Evolutionary conservation across 768 basidiomycete genomes (phyloP), one percentile per base, ranked within the genome.

Genomic region (Mrakia hoshinonis): DNA sequence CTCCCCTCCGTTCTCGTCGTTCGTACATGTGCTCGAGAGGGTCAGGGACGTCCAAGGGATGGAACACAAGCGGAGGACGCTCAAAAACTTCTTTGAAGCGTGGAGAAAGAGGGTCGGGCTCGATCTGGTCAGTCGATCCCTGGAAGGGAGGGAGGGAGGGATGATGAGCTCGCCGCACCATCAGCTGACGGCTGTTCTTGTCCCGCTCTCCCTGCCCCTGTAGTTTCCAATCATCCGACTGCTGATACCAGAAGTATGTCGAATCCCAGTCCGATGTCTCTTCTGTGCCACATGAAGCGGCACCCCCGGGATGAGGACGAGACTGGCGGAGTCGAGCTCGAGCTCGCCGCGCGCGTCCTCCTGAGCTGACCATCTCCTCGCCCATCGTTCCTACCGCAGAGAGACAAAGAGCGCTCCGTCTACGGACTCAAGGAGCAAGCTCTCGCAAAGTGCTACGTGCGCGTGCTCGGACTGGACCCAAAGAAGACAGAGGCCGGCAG

Each of bases 401-500:
- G 96, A 85, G 96, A 98, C 78, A 85, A 89, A 43, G 92, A 97
- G 73, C 87, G 96, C 67, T 85, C 91, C 0, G 87, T 93, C 0
- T 99, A 98, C 79, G 91, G 92, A 18, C 80, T 96, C 74, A 99
- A 99, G 78, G 96, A 99, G 82, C 90, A 89, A 81, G 90, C 89
- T 77, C 81, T 99, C 3, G 94, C 93, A 5, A 97, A 93, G 79
- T 87, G 86, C 12, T 96, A 94, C 78, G 91, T 95, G 81, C 87
- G 89, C 73, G 84, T 94, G 2, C 89, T 98, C 46, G 91, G 90
- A 1, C 82, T 99, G 3, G 88, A 74, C 55, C 62, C 71, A 12
- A 73, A 75, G 65, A 65, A 66, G 26, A 74, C 91, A 68, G 87
- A 86, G 9, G 91, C 94, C 76, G 89, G 91, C 0, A 84, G 89